A percentile compares a stretch with the other conserved stretches of the same genome.
These are phyloP conservation scores for Davidsoniella virescens DNA, from an alignment of 2,329 filamentous ascomycete species.

Conservation along the genomic window DNA sequence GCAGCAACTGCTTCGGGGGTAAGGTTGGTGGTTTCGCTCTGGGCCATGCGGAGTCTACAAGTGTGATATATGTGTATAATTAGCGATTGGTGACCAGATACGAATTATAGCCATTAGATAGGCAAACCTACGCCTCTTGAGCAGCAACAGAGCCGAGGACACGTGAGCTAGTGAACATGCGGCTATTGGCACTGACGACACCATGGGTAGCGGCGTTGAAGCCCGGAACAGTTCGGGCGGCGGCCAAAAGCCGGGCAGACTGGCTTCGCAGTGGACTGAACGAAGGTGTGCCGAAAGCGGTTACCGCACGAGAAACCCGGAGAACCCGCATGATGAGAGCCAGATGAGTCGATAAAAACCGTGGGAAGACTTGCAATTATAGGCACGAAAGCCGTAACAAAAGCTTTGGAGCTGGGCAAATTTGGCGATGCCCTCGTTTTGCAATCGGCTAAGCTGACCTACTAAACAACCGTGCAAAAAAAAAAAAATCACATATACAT, in stretches of 20 bases:
- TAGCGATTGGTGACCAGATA: neutral
- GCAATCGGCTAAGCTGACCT: no score
- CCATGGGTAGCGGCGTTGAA: neutral
- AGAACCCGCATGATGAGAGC: slow-evolving; percentile 12
- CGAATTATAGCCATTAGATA: neutral
- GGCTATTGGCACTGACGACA: neutral
- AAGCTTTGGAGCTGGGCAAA: neutral
- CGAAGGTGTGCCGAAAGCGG: slow-evolving; percentile 2
- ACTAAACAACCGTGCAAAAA: neutral
- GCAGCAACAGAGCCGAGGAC: slow-evolving; percentile 20
- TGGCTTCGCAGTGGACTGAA: slow-evolving; percentile 6
- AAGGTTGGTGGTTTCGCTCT: slow-evolving; percentile 34
- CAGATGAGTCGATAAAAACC: slow-evolving; percentile 1
- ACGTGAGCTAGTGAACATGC: slow-evolving; percentile 11
- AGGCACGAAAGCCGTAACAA: neutral
- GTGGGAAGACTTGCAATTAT: neutral
- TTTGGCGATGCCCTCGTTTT: neutral
- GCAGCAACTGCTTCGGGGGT: slow-evolving; percentile 50
- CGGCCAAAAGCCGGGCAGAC: slow-evolving; percentile 4
- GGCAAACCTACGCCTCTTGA: slow-evolving; percentile 25
- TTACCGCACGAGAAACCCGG: slow-evolving; percentile 9
- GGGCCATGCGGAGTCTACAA: slow-evolving; percentile 29
- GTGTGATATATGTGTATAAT: neutral
- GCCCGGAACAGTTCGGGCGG: slow-evolving; percentile 4
- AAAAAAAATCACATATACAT: slow-evolving; percentile 6